Evolutionary conservation across 352 stramenopile species (phyloP).

Genomic region (Phytophthora kernoviae): DNA sequence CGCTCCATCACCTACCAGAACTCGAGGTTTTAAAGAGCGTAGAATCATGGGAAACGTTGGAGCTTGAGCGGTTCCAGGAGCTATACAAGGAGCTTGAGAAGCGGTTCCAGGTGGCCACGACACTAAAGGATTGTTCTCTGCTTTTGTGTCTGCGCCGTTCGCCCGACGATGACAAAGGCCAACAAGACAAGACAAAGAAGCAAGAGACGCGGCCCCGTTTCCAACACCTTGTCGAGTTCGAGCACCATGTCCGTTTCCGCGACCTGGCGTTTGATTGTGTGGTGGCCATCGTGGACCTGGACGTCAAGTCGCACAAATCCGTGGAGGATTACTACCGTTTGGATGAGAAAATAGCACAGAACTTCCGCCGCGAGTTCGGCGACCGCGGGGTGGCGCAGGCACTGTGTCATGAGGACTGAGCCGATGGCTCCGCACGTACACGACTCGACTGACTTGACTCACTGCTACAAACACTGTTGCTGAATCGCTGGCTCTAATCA

Average conservation of each 20-base stretch:
- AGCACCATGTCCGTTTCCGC: constrained; percentile 64
- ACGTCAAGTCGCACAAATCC: constrained; percentile 89
- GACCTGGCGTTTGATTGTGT: constrained; percentile 80
- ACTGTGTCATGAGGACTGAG: constrained; percentile 48
- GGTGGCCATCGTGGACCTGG: constrained; percentile 84
- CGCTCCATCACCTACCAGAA: constrained; percentile 47
- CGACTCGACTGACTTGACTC: constrained; percentile 24
- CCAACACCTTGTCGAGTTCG: constrained; percentile 71
- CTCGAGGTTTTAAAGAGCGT: constrained; percentile 38
- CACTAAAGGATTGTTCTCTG: constrained; percentile 86
- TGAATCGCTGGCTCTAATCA: not conserved
- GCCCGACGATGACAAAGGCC: constrained; percentile 25
- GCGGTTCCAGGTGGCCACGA: constrained; percentile 83
- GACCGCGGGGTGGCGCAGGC: constrained; percentile 32
- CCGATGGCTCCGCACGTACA: constrained; percentile 2
- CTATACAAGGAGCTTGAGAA: constrained; percentile 72
- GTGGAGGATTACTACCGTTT: constrained; percentile 82
- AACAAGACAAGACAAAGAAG: constrained; percentile 11
- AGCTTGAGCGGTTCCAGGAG: constrained; percentile 42
- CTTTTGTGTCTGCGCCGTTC: constrained; percentile 71
- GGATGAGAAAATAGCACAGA: constrained; percentile 78
- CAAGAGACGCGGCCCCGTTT: constrained; percentile 38
- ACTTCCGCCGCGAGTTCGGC: constrained; percentile 56
- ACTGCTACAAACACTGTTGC: constrained; percentile 5
- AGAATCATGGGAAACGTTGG: constrained; percentile 45